These are phyloP conservation scores for Marasmius oreades DNA, from an alignment of 1,284 basidiomycete species.

Conservation along the genomic window DNA sequence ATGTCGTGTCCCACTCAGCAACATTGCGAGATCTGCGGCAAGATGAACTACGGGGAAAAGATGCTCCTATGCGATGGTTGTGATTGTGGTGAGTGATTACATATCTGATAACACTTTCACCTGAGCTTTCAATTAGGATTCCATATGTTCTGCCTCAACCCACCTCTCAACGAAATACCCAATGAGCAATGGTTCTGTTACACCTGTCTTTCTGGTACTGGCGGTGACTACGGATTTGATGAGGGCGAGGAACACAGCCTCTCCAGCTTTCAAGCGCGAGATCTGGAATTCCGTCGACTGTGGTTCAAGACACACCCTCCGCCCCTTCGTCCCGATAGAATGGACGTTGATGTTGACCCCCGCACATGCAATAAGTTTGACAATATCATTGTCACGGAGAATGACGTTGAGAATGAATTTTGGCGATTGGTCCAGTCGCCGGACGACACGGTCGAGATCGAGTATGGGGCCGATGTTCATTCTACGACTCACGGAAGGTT, in stretches of 20 bases:
- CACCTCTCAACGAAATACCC: slow-evolving; percentile 82
- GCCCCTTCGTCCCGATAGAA: slow-evolving; percentile 19
- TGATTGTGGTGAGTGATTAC: slow-evolving; percentile 73
- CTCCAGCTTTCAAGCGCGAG: slow-evolving; percentile 89
- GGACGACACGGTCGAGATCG: slow-evolving; percentile 93
- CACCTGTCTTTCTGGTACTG: slow-evolving; percentile 87
- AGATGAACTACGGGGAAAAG: slow-evolving; percentile 82
- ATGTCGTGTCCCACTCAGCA: slow-evolving; percentile 31
- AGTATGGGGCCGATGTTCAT: slow-evolving; percentile 98
- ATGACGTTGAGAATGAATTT: slow-evolving; percentile 93
- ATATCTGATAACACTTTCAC: slow-evolving; percentile 10
- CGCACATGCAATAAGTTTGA: slow-evolving; percentile 59
- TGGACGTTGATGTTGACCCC: slow-evolving; percentile 32
- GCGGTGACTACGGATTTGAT: slow-evolving; percentile 98
- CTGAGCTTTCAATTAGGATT: slow-evolving; percentile 59
- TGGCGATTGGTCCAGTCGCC: slow-evolving; percentile 93
- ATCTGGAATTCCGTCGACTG: slow-evolving; percentile 80
- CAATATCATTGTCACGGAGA: slow-evolving; percentile 72
- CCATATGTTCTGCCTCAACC: slow-evolving; percentile 95
- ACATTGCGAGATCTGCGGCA: slow-evolving; percentile 89
- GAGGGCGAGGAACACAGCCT: slow-evolving; percentile 96
- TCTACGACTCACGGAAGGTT: slow-evolving; percentile 97
- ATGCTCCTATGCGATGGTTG: slow-evolving; percentile 98
- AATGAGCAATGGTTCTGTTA: slow-evolving; percentile 97
- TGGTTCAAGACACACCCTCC: slow-evolving; percentile 88